A percentile compares a stretch with the other conserved stretches of the same genome.
Conservation (phyloP, 1,139 yeast species). For the Pichia sp. region DNA sequence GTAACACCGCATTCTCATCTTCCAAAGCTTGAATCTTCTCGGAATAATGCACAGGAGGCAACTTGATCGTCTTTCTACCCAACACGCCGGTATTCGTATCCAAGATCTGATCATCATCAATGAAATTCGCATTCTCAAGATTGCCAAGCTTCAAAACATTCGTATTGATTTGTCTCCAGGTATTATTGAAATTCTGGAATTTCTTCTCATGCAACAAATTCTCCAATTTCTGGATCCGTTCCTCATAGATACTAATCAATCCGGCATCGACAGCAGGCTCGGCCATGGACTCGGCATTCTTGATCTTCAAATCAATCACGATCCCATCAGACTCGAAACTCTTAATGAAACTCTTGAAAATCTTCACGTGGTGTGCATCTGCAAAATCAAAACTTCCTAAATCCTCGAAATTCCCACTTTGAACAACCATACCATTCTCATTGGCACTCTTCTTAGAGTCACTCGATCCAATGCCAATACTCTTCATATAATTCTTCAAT, state of each 20-base stretch:
- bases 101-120: background rate
- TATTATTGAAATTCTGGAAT: slow-evolving; percentile 46
- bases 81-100: background rate
- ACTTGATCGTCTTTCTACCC: slow-evolving; percentile 21
- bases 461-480: slow-evolving; percentile 31
- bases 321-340: slow-evolving; percentile 35
- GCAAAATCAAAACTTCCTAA: slow-evolving; percentile 30
- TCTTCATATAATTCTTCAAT: slow-evolving; percentile 48
- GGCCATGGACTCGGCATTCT: background rate
- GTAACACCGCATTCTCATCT: slow-evolving; percentile 27
- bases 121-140: background rate
- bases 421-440: slow-evolving; percentile 24
- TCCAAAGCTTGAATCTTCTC: slow-evolving; percentile 36
- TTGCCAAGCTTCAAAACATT: background rate
- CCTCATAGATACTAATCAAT: slow-evolving; percentile 53
- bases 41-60: slow-evolving; percentile 33
- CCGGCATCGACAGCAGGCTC: background rate
- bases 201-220: slow-evolving; percentile 65
- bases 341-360: slow-evolving; percentile 31
- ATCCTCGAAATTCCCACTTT: slow-evolving; percentile 26
- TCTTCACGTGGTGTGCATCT: slow-evolving; percentile 29
- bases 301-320: slow-evolving; percentile 19
- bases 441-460: slow-evolving; percentile 10
- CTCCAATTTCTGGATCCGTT: slow-evolving; percentile 62
- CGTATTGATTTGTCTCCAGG: slow-evolving; percentile 26